Evolutionary conservation across 2,329 filamentous ascomycete genomes (phyloP), one percentile per base, ranked within the genome.

Genomic region (Exophiala bonariae): DNA sequence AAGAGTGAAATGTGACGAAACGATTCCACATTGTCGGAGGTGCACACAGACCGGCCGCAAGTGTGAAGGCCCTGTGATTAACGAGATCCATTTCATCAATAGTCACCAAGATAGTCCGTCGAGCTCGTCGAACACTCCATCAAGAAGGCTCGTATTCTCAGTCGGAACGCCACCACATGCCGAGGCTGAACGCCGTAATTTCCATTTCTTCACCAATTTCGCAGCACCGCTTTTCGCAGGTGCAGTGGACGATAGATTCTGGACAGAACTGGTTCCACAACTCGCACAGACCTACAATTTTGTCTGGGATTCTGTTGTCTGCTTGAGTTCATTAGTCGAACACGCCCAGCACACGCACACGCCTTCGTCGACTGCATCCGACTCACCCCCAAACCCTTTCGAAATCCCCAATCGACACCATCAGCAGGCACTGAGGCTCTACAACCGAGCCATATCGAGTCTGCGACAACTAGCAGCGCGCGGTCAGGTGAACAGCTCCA

Each of bases 1-100:
- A 40, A 44, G 41, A 38, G 32, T 55, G 10, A 55, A 55, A 44
- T 55, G 52, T 26, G 52, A 52, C 39, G 52, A 55, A 43, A 52
- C 52, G 41, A 49, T 4, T 28, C 52, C 52, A n/a, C 41, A 30
- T 42, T 52, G 52, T 44, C 49, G 42, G 23, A 45, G 36, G 20
- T 55, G 52, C 41, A 52, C 46, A 19, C 26, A 49, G 23, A 43
- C 52, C 16, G 52, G 52, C 28, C 49, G 52, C 41, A 43, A 47
- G 13, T 54, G 52, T 23, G 48, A 51, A 49, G 52, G 49, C 4
- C 52, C 52, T 13, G 33, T 41, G 6, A 35, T 39, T 28, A 44
- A 22, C 20, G 31, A 47, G 35, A 33, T 55, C 17, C 45, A 28
- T n/a, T 55, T 55, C 36, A 22, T 55, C 17, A 32, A 44, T 11